phyloP scores from a whole-genome alignment of 176 grass and related monocot species.

The Oryza punctata region DNA sequence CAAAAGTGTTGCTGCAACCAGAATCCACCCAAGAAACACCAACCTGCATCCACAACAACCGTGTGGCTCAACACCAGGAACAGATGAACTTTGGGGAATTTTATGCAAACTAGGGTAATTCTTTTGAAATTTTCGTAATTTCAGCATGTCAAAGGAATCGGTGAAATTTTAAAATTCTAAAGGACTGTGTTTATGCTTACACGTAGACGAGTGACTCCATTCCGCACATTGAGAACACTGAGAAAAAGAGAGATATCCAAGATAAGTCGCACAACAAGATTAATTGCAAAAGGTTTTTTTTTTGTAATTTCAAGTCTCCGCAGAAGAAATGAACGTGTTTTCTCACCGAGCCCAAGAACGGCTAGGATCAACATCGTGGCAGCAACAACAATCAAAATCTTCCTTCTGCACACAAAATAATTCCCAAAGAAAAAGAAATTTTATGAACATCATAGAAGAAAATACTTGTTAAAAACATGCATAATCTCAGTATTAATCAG shows the following conservation, averaged over 20 bases:
- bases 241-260: neutral
- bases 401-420: constrained; percentile 44
- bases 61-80: neutral
- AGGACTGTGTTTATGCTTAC: constrained; percentile 50
- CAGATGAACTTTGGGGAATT: too few relatives aligned
- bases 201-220: constrained; percentile 59
- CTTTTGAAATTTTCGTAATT: neutral
- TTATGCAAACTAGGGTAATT: too few relatives aligned
- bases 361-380: constrained; percentile 60
- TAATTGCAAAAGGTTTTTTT: neutral
- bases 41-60: constrained; percentile 41
- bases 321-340: neutral
- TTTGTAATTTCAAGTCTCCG: neutral
- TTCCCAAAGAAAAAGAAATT: neutral
- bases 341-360: constrained; percentile 73
- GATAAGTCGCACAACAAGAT: neutral
- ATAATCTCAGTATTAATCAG: neutral
- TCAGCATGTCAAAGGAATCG: too few relatives aligned
- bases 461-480: neutral
- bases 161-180: neutral
- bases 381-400: constrained; percentile 57
- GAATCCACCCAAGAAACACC: constrained; percentile 70
- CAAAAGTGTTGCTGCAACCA: constrained; percentile 59
- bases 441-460: neutral
- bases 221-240: constrained; percentile 74